phyloP scores from a whole-genome alignment of 768 basidiomycete species.

The Polyporus arcularius region DNA sequence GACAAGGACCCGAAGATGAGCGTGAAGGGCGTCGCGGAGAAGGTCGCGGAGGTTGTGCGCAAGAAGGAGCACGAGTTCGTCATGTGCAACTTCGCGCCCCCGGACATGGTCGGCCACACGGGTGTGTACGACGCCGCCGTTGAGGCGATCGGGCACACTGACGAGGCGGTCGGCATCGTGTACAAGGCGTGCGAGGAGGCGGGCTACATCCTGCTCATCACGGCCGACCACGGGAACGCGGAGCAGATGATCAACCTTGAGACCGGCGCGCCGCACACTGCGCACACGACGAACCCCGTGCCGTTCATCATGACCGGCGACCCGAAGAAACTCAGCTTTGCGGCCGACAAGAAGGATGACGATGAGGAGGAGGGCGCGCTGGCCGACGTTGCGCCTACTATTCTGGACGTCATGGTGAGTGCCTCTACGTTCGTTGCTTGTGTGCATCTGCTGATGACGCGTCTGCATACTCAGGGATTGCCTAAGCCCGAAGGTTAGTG shows the following conservation, averaged over 20 bases:
- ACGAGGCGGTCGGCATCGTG: conserved; percentile 85
- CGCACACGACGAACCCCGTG: conserved; percentile 88
- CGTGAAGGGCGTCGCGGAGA: conserved; percentile 84
- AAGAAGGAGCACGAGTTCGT: conserved; percentile 77
- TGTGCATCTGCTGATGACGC: neutral
- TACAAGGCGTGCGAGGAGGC: conserved; percentile 83
- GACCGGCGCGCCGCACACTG: conserved; percentile 87
- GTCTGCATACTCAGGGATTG: conserved; percentile 45
- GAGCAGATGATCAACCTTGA: conserved; percentile 89
- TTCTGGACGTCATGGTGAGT: conserved; percentile 71
- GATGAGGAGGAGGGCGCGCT: conserved; percentile 66
- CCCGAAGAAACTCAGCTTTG: conserved; percentile 54
- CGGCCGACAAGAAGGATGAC: conserved; percentile 48
- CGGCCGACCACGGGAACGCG: conserved; percentile 95
- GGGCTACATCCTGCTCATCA: conserved; percentile 85
- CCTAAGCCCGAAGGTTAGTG: conserved; percentile 66
- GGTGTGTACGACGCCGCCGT: conserved; percentile 92
- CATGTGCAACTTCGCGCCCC: conserved; percentile 98
- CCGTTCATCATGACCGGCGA: conserved; percentile 87
- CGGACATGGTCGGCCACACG: conserved; percentile 97
- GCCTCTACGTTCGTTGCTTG: neutral
- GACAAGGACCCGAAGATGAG: conserved; percentile 91
- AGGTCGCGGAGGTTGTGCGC: conserved; percentile 85
- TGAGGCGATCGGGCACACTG: conserved; percentile 83
- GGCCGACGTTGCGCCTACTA: conserved; percentile 90